Percentiles rank a stretch among this genome's conserved stretches.
These are phyloP conservation scores for Dactylellina parvicollis DNA, from an alignment of 2,329 filamentous ascomycete genomes.

Conservation along the genomic window DNA sequence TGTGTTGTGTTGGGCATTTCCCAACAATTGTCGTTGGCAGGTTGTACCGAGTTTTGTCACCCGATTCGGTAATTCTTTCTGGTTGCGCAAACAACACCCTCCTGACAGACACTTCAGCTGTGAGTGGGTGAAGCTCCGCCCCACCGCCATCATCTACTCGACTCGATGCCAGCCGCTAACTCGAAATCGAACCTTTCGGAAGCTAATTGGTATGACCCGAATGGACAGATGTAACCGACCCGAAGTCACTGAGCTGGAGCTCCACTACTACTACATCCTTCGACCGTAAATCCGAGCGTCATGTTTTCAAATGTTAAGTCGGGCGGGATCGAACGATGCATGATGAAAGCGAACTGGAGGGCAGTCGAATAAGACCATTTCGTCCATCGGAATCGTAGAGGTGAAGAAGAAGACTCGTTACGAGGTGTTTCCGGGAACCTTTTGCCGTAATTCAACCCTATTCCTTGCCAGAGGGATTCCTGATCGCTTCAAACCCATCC, in stretches of 20 bases:
- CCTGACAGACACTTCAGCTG: not conserved
- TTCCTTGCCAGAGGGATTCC: not conserved
- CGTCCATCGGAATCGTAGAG: not conserved
- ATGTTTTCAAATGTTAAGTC: not conserved
- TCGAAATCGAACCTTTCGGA: conserved; percentile 14
- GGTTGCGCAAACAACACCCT: not conserved
- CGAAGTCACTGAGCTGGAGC: too few species aligned
- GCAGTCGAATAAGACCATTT: not conserved
- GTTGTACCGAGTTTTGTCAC: conserved; percentile 11
- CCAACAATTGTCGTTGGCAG: conserved; percentile 20
- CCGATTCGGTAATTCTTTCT: conserved; percentile 26
- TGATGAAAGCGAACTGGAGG: not conserved
- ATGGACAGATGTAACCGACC: conserved; percentile 26
- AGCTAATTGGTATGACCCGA: conserved; percentile 14
- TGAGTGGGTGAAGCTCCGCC: not conserved
- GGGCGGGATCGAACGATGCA: not conserved
- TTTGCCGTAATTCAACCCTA: conserved; percentile 12
- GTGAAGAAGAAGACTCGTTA: not conserved
- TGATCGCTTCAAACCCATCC: not conserved
- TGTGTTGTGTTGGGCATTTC: conserved; percentile 50
- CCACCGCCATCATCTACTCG: not conserved
- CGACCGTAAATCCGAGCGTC: not conserved
- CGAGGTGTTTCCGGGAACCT: conserved; percentile 3
- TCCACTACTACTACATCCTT: too few species aligned
- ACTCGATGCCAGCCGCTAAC: conserved; percentile 15